phyloP scores from a whole-genome alignment of 768 basidiomycete genomes.

The Gautieria morchelliformis region DNA sequence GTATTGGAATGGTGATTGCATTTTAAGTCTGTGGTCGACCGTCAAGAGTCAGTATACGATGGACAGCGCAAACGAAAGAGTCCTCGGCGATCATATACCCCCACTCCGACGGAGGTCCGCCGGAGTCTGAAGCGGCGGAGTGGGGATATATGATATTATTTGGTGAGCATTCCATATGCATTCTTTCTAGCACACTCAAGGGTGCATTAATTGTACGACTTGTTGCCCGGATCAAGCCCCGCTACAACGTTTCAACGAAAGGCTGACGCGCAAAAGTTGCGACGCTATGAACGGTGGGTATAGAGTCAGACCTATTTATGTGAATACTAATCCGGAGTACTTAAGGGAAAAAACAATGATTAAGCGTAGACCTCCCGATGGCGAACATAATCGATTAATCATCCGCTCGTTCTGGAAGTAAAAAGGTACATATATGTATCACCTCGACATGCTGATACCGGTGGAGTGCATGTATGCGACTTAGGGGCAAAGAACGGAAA shows the following conservation, averaged over 20 bases:
- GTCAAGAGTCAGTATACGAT: too few relatives aligned
- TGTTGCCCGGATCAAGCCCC: neutral
- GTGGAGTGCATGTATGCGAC: neutral
- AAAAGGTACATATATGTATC: neutral
- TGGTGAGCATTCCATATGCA: neutral
- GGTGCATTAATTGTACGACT: neutral
- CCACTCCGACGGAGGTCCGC: too few relatives aligned
- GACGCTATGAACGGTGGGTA: neutral
- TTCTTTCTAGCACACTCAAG: neutral
- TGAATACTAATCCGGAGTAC: neutral
- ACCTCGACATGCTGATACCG: neutral
- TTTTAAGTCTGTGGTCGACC: too few relatives aligned
- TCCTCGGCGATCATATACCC: too few relatives aligned
- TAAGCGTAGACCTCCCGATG: too few relatives aligned
- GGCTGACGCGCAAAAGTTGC: neutral
- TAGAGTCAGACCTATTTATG: neutral
- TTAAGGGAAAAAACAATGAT: neutral
- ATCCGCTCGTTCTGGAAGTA: constrained; percentile 85
- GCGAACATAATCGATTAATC: too few relatives aligned
- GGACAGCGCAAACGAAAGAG: too few relatives aligned
- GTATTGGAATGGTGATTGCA: too few relatives aligned
- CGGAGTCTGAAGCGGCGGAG: too few relatives aligned
- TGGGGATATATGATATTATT: neutral
- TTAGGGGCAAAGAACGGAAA: too few relatives aligned
- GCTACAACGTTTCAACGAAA: neutral